Percentiles rank a stretch among this genome's conserved stretches.
These are phyloP conservation scores for Gaultheria prostrata DNA, from an alignment of 148 eudicot species.

Conservation along the genomic window DNA sequence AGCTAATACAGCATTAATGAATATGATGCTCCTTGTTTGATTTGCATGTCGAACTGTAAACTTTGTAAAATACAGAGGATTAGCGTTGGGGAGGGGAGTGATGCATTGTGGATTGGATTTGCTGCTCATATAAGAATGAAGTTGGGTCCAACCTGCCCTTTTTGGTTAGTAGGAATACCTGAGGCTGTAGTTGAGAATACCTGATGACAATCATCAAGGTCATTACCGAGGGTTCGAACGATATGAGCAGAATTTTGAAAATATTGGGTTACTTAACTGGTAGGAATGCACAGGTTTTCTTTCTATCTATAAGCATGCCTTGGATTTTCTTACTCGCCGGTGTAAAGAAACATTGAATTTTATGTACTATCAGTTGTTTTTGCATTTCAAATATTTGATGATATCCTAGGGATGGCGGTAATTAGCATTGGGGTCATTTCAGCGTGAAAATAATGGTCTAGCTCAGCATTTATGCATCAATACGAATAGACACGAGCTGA, in stretches of 20 bases:
- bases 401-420: background rate
- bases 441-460: no score
- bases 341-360: background rate
- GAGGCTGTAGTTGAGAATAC: background rate
- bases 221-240: background rate
- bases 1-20: background rate
- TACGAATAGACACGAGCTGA: background rate
- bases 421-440: background rate
- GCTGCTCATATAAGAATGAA: slow-evolving; percentile 6
- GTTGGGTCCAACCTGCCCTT: background rate
- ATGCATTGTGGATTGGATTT: background rate
- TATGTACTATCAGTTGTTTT: background rate
- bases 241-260: background rate
- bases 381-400: background rate
- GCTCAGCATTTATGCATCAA: background rate
- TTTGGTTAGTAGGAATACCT: slow-evolving; percentile 1
- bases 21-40: background rate
- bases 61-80: background rate
- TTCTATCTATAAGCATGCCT: background rate
- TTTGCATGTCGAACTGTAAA: background rate
- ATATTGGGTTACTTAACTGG: background rate
- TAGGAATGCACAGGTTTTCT: background rate
- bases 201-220: background rate
- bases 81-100: background rate
- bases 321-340: background rate